Evolutionary conservation across 768 basidiomycete genomes (phyloP).

Genomic region (Cubamyces sp.): DNA sequence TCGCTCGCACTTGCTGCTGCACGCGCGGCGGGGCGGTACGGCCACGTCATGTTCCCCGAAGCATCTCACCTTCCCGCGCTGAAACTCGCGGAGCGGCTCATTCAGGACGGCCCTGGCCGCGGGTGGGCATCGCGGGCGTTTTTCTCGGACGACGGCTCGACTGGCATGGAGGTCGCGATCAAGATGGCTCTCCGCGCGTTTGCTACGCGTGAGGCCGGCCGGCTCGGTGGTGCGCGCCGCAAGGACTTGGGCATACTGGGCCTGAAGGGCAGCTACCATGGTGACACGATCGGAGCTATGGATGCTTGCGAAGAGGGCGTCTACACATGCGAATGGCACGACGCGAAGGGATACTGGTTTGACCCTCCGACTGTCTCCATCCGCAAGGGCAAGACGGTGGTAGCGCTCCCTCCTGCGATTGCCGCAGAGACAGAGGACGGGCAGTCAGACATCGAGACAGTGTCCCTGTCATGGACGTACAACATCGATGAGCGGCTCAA

Average conservation of each 20-base stretch:
- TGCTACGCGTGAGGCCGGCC: constrained; percentile 42
- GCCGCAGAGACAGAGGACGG: constrained; percentile 34
- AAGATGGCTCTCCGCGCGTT: constrained; percentile 93
- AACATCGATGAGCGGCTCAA: constrained; percentile 63
- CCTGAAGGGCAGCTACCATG: constrained; percentile 92
- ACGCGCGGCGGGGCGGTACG: constrained; percentile 88
- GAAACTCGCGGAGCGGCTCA: constrained; percentile 76
- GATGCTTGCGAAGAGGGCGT: constrained; percentile 91
- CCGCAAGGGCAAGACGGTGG: constrained; percentile 56
- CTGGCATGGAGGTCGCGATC: constrained; percentile 95
- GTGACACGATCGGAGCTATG: constrained; percentile 98
- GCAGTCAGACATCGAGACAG: constrained; percentile 36
- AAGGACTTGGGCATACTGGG: constrained; percentile 77
- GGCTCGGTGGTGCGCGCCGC: constrained; percentile 35
- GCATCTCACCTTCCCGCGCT: constrained; percentile 88
- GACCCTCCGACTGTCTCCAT: constrained; percentile 83
- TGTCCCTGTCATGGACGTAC: constrained; percentile 66
- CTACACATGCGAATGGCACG: constrained; percentile 96
- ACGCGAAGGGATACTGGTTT: constrained; percentile 91
- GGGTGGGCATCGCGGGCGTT: constrained; percentile 93
- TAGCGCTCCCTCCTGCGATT: constrained; percentile 58
- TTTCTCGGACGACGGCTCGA: constrained; percentile 94
- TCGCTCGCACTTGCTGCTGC: constrained; percentile 86
- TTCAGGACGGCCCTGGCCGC: constrained; percentile 75
- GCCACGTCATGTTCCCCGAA: constrained; percentile 96